Conservation (phyloP, 202 grass and related monocot species). For the Schoenoplectus triqueter region DNA sequence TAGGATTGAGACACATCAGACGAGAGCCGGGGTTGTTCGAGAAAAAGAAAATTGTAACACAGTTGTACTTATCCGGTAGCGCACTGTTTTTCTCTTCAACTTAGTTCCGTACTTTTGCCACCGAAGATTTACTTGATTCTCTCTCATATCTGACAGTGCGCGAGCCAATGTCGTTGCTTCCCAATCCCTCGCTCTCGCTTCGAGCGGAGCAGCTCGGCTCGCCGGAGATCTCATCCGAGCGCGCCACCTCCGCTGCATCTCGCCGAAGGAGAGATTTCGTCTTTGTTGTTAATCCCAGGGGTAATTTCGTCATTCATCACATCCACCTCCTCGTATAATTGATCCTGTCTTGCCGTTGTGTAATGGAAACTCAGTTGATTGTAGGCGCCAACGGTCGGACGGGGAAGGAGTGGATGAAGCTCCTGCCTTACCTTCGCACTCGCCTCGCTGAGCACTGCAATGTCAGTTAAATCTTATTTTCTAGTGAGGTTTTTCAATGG, state of each 20-base stretch:
- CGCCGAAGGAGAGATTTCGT: conserved; percentile 61
- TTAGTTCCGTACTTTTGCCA: not conserved
- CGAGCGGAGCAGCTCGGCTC: conserved; percentile 31
- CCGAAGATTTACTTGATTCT: not conserved
- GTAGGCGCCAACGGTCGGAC: conserved; percentile 88
- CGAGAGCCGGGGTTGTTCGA: no score
- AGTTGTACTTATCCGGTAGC: not conserved
- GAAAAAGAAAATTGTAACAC: not conserved
- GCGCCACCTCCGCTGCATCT: conserved; percentile 37
- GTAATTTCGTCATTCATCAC: conserved; percentile 22
- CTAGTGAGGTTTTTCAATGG: not conserved
- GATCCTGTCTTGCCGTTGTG: not conserved
- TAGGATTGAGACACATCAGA: no score
- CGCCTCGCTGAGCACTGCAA: conserved; percentile 82
- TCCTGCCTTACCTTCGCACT: conserved; percentile 77
- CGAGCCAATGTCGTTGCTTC: conserved; percentile 35
- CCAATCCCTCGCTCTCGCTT: conserved; percentile 35
- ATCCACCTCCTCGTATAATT: not conserved
- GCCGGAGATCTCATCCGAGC: conserved; percentile 46
- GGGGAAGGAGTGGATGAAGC: conserved; percentile 88
- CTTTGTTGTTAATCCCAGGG: conserved; percentile 90
- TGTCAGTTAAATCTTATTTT: conserved; percentile 45
- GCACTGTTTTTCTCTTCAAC: not conserved
- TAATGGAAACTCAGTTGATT: not conserved
- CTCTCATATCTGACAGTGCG: not conserved